Conservation (phyloP, 805 yeast genomes). For the Nakazawaea sp. region DNA sequence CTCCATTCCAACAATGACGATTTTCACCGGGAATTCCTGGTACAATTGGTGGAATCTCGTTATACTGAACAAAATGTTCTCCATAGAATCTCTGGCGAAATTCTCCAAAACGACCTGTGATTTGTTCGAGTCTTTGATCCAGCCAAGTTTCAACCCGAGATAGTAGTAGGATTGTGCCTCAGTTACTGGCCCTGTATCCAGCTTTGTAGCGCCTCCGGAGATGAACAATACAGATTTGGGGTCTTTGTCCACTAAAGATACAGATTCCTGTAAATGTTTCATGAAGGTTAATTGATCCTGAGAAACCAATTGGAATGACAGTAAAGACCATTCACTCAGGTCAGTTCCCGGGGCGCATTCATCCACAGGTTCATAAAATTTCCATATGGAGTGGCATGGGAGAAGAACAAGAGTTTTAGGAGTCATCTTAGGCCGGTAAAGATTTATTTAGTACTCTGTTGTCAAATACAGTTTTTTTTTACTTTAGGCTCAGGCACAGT, state of each 20-base stretch:
- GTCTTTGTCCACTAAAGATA: conserved; percentile 27
- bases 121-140: conserved; percentile 9
- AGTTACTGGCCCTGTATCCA: conserved; percentile 42
- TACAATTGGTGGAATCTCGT: conserved; percentile 42
- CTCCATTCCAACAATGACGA: conserved; percentile 67
- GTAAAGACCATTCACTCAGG: conserved; percentile 58
- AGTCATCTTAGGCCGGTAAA: too few relatives aligned
- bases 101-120: conserved; percentile 50
- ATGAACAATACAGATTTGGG: conserved; percentile 29
- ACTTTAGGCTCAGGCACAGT: too few relatives aligned
- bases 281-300: conserved; percentile 61
- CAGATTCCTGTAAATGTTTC: conserved; percentile 47
- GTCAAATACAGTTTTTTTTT: too few relatives aligned
- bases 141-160: conserved; percentile 31
- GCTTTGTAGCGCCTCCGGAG: conserved; percentile 65
- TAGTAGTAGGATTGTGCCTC: conserved; percentile 55
- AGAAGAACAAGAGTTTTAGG: conserved; percentile 2
- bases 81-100: conserved; percentile 74
- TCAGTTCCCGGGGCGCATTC: conserved; percentile 34
- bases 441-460: too few relatives aligned
- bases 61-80: conserved; percentile 60
- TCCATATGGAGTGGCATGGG: conserved; percentile 57
- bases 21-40: conserved; percentile 38
- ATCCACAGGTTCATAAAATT: conserved; percentile 14
- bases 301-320: conserved; percentile 62